Conservation (phyloP, 176 grass and related monocot species). For the Rhynchospora pubera region DNA sequence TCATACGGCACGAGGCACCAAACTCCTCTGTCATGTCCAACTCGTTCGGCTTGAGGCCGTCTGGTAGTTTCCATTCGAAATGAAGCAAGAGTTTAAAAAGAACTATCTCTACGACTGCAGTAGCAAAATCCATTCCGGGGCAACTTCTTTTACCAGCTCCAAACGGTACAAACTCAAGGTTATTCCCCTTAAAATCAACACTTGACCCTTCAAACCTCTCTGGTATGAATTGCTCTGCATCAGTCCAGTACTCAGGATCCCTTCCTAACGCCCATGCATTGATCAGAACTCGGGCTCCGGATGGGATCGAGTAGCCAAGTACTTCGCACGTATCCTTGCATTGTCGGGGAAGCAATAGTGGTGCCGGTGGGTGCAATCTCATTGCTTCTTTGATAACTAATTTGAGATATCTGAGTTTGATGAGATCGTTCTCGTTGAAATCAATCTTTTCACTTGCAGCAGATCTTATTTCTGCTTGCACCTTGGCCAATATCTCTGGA, state of each 20-base stretch:
- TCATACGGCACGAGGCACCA: not conserved
- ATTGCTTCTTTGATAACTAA: constrained; percentile 30
- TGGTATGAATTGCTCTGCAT: constrained; percentile 24
- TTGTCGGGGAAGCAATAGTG: constrained; percentile 28
- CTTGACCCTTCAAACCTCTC: not conserved
- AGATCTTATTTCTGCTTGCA: constrained; percentile 29
- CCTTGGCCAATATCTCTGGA: constrained; percentile 29
- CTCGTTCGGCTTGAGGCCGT: not conserved
- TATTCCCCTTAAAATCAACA: not conserved
- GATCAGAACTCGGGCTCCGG: constrained; percentile 20
- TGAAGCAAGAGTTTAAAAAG: constrained; percentile 1
- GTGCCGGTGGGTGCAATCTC: constrained; percentile 38
- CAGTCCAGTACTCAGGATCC: constrained; percentile 13
- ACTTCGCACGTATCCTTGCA: constrained; percentile 15
- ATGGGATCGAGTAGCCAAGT: constrained; percentile 31
- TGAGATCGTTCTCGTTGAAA: constrained; percentile 26
- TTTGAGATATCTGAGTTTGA: constrained; percentile 35
- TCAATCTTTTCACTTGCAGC: constrained; percentile 13
- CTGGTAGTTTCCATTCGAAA: constrained; percentile 22
- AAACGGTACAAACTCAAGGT: constrained; percentile 21
- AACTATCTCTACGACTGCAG: constrained; percentile 4
- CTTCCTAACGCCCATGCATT: constrained; percentile 33
- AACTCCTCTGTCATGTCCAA: constrained; percentile 19
- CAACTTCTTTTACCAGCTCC: constrained; percentile 23
- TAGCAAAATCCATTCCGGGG: constrained; percentile 2